Evolutionary conservation across 2,329 filamentous ascomycete genomes (phyloP).

Genomic region (Colletotrichum orchidophilum): DNA sequence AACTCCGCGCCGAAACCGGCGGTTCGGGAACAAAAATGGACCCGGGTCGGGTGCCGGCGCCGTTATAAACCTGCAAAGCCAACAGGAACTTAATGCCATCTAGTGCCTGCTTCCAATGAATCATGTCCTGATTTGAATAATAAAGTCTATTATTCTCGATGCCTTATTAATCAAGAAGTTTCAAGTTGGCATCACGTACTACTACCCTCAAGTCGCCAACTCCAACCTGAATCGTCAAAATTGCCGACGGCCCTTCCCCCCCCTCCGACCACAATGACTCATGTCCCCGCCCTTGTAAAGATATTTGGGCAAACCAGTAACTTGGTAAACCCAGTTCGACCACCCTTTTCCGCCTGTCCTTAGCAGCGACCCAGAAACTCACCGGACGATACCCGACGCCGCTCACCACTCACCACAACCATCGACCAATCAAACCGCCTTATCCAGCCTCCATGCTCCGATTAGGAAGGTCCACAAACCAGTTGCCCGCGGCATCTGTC

Average conservation of each 20-base stretch:
- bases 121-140: no score
- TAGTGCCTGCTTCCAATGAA: no score
- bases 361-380: no score
- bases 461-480: not conserved
- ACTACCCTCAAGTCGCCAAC: not conserved
- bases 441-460: not conserved
- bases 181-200: not conserved
- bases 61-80: not conserved
- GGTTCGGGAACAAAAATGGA: not conserved
- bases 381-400: conserved; percentile 3
- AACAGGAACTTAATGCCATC: no score
- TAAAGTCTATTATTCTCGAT: no score
- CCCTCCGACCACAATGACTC: no score
- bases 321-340: no score
- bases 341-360: no score
- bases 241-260: not conserved
- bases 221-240: not conserved
- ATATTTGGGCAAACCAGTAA: no score
- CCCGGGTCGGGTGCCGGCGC: no score
- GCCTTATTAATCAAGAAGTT: no score
- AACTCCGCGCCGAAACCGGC: conserved; percentile 1
- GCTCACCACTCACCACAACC: not conserved
- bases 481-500: conserved; percentile 25
- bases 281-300: no score
- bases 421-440: not conserved